Conservation (phyloP, 2,329 filamentous ascomycete genomes). For the Penicillium digitatum region DNA sequence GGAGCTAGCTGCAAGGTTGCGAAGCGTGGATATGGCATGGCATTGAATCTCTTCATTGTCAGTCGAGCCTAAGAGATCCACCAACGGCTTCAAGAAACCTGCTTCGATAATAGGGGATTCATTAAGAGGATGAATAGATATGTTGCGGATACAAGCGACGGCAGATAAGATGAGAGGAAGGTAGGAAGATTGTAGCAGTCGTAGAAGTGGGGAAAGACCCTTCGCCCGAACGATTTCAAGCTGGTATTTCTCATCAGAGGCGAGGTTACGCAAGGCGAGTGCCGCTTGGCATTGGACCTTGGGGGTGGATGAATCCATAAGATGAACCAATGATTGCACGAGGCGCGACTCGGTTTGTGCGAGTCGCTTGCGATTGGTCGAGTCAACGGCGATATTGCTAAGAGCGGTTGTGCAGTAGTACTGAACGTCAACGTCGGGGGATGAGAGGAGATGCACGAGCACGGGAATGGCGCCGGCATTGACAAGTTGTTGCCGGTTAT, state of each 20-base stretch:
- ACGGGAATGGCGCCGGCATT: constrained; percentile 97
- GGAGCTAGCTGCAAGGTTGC: constrained; percentile 92
- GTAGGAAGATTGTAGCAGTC: constrained; percentile 90
- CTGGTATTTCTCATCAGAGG: constrained; percentile 98
- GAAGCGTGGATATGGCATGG: constrained; percentile 92
- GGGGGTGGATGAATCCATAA: constrained; percentile 96
- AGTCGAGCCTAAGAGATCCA: constrained; percentile 88
- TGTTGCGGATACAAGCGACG: constrained; percentile 97
- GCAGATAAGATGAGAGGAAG: constrained; percentile 93
- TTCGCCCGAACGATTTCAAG: constrained; percentile 91
- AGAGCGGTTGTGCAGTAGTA: constrained; percentile 99
- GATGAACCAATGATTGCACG: constrained; percentile 86
- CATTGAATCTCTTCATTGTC: constrained; percentile 99
- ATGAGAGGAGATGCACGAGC: constrained; percentile 88
- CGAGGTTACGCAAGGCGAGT: constrained; percentile 85
- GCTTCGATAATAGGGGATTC: constrained; percentile 98
- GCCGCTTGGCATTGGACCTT: constrained; percentile 98
- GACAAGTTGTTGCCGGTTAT: constrained; percentile 95
- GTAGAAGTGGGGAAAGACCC: constrained; percentile 78
- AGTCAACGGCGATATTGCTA: constrained; percentile 96
- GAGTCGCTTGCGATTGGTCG: constrained; percentile 83
- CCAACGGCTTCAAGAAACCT: constrained; percentile 87
- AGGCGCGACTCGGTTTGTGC: constrained; percentile 86
- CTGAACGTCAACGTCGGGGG: constrained; percentile 92
- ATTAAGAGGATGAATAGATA: constrained; percentile 95